A percentile compares a stretch with the other conserved stretches of the same genome.
phyloP scores from a whole-genome alignment of 805 yeast species.

The Candida ficus region DNA sequence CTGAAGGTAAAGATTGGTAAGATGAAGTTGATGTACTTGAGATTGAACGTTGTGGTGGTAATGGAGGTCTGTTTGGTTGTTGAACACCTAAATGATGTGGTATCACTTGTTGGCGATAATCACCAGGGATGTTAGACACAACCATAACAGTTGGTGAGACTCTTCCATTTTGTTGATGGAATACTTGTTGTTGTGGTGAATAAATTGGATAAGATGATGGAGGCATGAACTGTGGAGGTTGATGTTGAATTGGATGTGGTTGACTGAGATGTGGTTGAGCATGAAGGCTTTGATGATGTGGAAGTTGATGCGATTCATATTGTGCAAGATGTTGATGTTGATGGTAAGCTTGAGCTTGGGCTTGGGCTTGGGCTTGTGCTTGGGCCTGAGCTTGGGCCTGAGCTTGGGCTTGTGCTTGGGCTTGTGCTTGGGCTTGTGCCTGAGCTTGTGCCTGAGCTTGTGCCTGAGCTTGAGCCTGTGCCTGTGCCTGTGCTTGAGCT shows the following conservation, averaged over 20 bases:
- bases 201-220: neutral
- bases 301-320: neutral
- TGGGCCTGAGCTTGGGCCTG: neutral
- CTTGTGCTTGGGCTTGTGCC: neutral
- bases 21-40: slow-evolving; percentile 1
- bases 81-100: neutral
- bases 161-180: slow-evolving; percentile 4
- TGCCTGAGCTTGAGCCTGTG: neutral
- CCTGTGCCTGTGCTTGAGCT: neutral
- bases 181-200: neutral
- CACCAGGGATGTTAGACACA: neutral
- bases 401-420: neutral
- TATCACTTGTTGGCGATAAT: neutral
- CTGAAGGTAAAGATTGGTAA: slow-evolving; percentile 2
- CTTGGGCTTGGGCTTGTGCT: neutral
- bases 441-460: neutral
- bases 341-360: neutral
- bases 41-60: neutral
- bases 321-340: neutral
- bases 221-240: neutral
- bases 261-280: neutral
- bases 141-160: neutral
- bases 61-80: neutral
- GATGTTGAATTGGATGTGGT: neutral
- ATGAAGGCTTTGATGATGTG: too few species aligned